A percentile compares a stretch with the other conserved stretches of the same genome.
phyloP scores from a whole-genome alignment of 768 basidiomycete genomes.

The Hortiboletus campestris region DNA sequence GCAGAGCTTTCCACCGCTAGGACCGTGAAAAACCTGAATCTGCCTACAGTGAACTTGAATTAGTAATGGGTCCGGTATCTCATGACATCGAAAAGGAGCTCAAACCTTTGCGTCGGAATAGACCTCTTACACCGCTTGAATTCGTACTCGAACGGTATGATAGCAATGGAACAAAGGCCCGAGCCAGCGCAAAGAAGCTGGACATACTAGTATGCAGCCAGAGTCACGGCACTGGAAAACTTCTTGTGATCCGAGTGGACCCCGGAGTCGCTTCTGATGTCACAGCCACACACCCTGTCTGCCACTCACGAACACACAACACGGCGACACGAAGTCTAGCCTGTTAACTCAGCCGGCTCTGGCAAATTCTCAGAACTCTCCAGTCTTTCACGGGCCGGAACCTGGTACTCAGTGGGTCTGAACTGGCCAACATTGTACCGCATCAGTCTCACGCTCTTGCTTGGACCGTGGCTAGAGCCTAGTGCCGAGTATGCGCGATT shows the following conservation, averaged over 20 bases:
- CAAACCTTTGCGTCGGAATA: not conserved
- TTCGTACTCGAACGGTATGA: not conserved
- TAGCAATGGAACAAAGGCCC: too few species aligned
- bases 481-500: slow-evolving; percentile 10
- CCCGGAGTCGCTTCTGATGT: too few species aligned
- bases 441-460: not conserved
- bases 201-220: not conserved
- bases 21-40: slow-evolving; percentile 42
- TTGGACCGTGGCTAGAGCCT: slow-evolving; percentile 19
- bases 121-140: not conserved
- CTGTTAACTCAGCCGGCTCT: too few species aligned
- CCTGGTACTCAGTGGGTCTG: too few species aligned
- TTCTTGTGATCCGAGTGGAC: too few species aligned
- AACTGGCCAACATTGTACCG: too few species aligned
- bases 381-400: too few species aligned
- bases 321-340: too few species aligned
- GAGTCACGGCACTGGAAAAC: too few species aligned
- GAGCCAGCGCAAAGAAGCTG: not conserved
- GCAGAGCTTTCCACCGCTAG: slow-evolving; percentile 85
- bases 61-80: not conserved
- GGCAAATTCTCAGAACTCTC: too few species aligned
- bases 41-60: not conserved
- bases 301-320: too few species aligned
- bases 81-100: not conserved
- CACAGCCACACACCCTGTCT: too few species aligned